Evolutionary conservation across 1,139 yeast species (phyloP), one percentile per base, ranked within the genome.

Genomic region (Taiozyma sp.): DNA sequence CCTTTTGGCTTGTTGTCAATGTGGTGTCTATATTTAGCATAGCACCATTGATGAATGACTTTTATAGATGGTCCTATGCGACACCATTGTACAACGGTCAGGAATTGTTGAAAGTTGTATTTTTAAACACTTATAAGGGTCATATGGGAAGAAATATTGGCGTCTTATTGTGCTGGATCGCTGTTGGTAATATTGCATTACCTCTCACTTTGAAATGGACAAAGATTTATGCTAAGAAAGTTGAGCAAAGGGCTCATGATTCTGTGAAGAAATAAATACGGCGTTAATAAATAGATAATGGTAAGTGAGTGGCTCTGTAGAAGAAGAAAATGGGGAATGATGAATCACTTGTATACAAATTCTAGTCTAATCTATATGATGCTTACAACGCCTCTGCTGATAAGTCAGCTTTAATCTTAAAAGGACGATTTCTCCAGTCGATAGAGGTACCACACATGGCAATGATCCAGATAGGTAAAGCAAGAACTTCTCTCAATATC

Each of bases 401-500:
- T 53, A 88, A 71, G 64, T 90, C 96, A 8, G 81, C 72, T 52
- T 82, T 79, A 57, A 90, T 90, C 55, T 72, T 73, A 65, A 89
- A 90, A 4, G 91, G 90, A 54, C 80, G 75, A 28, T 90, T 88
- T 54, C 97, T 73, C 97, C 97, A 90, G 54, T 83, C 85, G 42
- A 90, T 86, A 49, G 76, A 78, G 39, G 86, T 84, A 0, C 97
- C 96, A 43, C 75, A 61, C 85, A 90, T 85, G 1, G 97, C 96
- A 41, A 72, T 74, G 4, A 85, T 57, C 97, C 97, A 90, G 28
- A 90, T 81, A 0, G 96, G 96, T 36, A 90, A 71, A 1, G 97
- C 97, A 53, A 89, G 69, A 0, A 75, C 23, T 63, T 90, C 97
- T 49, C 97, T 72, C 46, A 81, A 64, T 0, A 76, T 39, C 97